Conservation (phyloP, 192 early-diverging fungal species). For the Thamnidium elegans region DNA sequence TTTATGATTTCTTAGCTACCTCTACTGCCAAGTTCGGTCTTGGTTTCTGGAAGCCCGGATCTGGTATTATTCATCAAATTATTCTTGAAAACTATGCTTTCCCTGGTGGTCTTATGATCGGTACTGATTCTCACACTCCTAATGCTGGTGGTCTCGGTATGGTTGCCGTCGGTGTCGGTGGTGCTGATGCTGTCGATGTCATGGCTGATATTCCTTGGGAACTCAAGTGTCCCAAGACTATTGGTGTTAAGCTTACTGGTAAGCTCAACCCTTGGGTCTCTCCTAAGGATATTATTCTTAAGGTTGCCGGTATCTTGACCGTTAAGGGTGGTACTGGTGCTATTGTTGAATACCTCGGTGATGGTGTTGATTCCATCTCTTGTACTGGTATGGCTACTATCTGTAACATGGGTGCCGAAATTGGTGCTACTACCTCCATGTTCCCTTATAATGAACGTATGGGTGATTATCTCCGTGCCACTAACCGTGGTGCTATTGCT, state of each 20-base stretch:
- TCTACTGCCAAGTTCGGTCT: constrained; percentile 90
- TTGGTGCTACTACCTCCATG: constrained; percentile 95
- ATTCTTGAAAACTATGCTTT: constrained; percentile 98
- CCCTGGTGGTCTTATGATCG: constrained; percentile 94
- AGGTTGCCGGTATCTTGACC: constrained; percentile 92
- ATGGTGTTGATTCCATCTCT: constrained; percentile 89
- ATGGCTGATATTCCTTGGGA: constrained; percentile 99
- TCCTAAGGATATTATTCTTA: constrained; percentile 95
- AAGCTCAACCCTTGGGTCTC: constrained; percentile 89
- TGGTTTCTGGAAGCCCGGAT: constrained; percentile 94
- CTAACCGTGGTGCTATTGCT: constrained; percentile 77
- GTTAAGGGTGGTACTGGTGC: constrained; percentile 97
- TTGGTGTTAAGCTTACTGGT: constrained; percentile 90
- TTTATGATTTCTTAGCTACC: constrained; percentile 87
- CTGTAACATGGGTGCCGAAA: constrained; percentile 99
- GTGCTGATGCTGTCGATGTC: constrained; percentile 98
- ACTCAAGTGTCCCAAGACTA: constrained; percentile 95
- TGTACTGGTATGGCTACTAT: constrained; percentile 99
- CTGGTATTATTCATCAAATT: constrained; percentile 95
- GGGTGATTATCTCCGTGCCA: constrained; percentile 87
- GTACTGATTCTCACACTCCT: constrained; percentile 97
- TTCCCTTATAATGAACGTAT: constrained; percentile 95
- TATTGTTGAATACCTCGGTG: constrained; percentile 97
- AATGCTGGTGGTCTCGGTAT: constrained; percentile 97
- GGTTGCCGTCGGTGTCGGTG: constrained; percentile 96